Evolutionary conservation across 108 stramenopile species (phyloP).

Genomic region (Nitzschia sp.): DNA sequence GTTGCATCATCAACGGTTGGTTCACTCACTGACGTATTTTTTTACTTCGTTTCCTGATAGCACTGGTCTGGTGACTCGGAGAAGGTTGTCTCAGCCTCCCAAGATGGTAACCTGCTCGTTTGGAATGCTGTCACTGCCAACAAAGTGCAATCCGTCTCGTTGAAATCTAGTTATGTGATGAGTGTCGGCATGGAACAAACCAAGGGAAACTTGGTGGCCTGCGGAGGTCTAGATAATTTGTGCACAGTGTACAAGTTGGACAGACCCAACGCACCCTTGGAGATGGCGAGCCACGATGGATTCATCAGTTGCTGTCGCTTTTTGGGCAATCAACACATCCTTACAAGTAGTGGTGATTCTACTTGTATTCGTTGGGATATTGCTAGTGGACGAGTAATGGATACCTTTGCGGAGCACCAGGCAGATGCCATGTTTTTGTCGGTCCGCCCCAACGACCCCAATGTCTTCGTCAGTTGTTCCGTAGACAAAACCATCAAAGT

Average conservation of each 20-base stretch:
- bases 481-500: slow-evolving; percentile 95
- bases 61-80: slow-evolving; percentile 92
- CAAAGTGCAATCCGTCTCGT: slow-evolving; percentile 84
- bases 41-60: neutral
- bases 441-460: slow-evolving; percentile 73
- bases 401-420: slow-evolving; percentile 90
- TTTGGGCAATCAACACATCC: slow-evolving; percentile 75
- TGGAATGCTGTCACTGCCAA: slow-evolving; percentile 95
- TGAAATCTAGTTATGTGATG: slow-evolving; percentile 98
- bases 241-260: slow-evolving; percentile 96
- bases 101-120: slow-evolving; percentile 98
- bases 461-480: slow-evolving; percentile 92
- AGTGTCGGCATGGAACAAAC: slow-evolving; percentile 96
- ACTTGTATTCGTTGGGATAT: slow-evolving; percentile 97
- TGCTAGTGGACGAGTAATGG: slow-evolving; percentile 67
- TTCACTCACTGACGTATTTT: no score
- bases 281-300: slow-evolving; percentile 98
- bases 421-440: slow-evolving; percentile 93
- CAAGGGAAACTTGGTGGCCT: slow-evolving; percentile 90
- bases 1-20: no score
- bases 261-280: slow-evolving; percentile 61
- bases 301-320: slow-evolving; percentile 98
- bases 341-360: slow-evolving; percentile 95
- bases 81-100: slow-evolving; percentile 86
- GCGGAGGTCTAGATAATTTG: slow-evolving; percentile 98